Evolutionary conservation across 2,329 filamentous ascomycete genomes (phyloP), one percentile per base, ranked within the genome.

Genomic region (Rosellinia necatrix): DNA sequence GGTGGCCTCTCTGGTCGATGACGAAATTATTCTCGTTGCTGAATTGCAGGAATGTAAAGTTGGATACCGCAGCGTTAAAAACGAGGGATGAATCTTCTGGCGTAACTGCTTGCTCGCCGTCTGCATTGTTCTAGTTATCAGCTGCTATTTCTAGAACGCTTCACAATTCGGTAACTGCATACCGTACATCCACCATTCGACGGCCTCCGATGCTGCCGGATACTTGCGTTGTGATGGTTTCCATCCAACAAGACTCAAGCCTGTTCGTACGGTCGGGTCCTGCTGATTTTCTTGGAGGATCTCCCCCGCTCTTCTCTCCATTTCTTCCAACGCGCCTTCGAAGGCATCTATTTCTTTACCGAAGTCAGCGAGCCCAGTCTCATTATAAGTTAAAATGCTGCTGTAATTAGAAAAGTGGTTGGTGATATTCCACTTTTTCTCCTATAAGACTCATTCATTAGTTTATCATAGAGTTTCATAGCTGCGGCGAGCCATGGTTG

Each of bases 161-260:
- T 12, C 12, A 32, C 32, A 2, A 4, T 32, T 44, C 8, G 4
- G n/a, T 4, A 8, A 44, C 41, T 44, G n/a, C n/a, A n/a, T 22
- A 44, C 41, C 41, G n/a, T 44, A 44, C n/a, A 44, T 19, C 41
- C 41, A 44, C 41, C 41, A 44, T 44, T 44, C 41, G 4, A 44
- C 27, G 3, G 41, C 25, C 15, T 44, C 41, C 8, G 41, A 22
- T 13, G 25, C 27, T 32, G 25, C 25, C 25, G 41, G 25, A 13
- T 44, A 44, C 3, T 32, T 10, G 25, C 41, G 41, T 12, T 44
- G 41, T 5, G 25, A 44, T 32, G 41, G 41, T 32, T 44, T 44
- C 41, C 41, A 44, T 17, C 41, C 41, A 21, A 44, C n/a, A 13
- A 44, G 41, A 32, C 41, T 44, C 9, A 44, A 44, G 10, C 41